Evolutionary conservation across 345 rosid genomes (phyloP), one percentile per base, ranked within the genome.

Genomic region (Hibiscus trionum): DNA sequence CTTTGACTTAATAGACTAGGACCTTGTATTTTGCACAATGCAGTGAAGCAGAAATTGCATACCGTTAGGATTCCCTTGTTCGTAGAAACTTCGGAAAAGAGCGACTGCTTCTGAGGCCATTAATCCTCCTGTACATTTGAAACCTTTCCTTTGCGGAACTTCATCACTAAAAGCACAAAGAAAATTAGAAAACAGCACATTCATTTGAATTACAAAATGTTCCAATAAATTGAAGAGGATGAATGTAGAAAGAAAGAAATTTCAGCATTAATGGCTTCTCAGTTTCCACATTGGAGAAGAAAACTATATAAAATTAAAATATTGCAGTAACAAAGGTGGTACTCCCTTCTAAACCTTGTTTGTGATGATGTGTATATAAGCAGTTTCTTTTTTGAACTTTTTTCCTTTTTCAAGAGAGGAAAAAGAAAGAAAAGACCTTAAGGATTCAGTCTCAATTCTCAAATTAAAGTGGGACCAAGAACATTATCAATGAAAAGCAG

Each of bases 31-130:
- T 17, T 52, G 52, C 4, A 29, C 46, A 55, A 61, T 52, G 59
- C 59, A 14, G 16, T 47, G 56, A 33, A n/a, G 33, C 19, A 49
- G 33, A 73, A 26, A 71, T 68, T 46, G 42, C 82, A 67, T 82
- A 93, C 97, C 96, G 66, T 91, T 91, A 33, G 97, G 97, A 77
- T 89, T 93, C 73, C 96, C 97, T 76, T 88, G 93, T 75, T 93
- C 97, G 72, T 93, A 90, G 79, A 90, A 93, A 77, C 78, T 80
- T 76, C 85, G 82, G 57, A 90, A 79, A 42, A 90, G 91, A 73
- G 90, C 83, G 29, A 89, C 80, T 10, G 93, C 89, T 84, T 90
- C 89, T 0, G 84, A 82, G 77, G 97, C 91, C 90, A 84, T 84
- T 74, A 93, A 77, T 76, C 97, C 90, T 74, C 91, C 90, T 19